Evolutionary conservation across 1,139 yeast genomes (phyloP).

Genomic region (Geotrichum macrosporum): DNA sequence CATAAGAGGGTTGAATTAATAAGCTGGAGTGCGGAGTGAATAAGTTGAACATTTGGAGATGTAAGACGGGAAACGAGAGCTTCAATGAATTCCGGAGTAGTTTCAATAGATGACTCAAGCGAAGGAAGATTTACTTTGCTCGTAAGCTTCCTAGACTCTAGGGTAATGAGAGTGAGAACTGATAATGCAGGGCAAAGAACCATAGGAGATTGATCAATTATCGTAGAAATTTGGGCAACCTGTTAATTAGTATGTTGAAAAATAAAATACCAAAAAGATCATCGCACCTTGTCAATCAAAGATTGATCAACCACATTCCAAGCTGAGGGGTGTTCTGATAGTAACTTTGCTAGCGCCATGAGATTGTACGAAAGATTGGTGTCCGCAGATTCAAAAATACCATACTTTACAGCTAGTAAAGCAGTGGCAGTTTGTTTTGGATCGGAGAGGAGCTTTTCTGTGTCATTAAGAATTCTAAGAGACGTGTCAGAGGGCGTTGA

Average conservation of each 20-base stretch:
- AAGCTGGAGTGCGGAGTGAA: slow-evolving; percentile 29
- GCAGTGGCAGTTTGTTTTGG: slow-evolving; percentile 33
- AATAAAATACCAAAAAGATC: neutral
- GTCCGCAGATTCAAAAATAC: slow-evolving; percentile 32
- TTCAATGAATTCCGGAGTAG: slow-evolving; percentile 26
- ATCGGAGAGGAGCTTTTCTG: slow-evolving; percentile 31
- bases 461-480: slow-evolving; percentile 12
- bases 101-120: slow-evolving; percentile 24
- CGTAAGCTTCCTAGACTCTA: slow-evolving; percentile 26
- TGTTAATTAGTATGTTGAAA: slow-evolving; percentile 1
- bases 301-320: slow-evolving; percentile 33
- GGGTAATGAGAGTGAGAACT: slow-evolving; percentile 28
- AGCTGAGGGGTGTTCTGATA: slow-evolving; percentile 29
- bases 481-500: slow-evolving; percentile 13
- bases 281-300: slow-evolving; percentile 27
- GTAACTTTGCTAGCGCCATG: slow-evolving; percentile 29
- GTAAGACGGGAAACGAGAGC: slow-evolving; percentile 27
- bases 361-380: slow-evolving; percentile 29
- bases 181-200: slow-evolving; percentile 33
- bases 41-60: slow-evolving; percentile 29
- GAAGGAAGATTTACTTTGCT: slow-evolving; percentile 24
- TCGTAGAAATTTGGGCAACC: slow-evolving; percentile 24
- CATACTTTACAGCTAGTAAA: slow-evolving; percentile 33
- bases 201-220: slow-evolving; percentile 26
- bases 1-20: slow-evolving; percentile 29